Evolutionary conservation across 116 monocot genomes (phyloP).

Genomic region (Iris pallida): DNA sequence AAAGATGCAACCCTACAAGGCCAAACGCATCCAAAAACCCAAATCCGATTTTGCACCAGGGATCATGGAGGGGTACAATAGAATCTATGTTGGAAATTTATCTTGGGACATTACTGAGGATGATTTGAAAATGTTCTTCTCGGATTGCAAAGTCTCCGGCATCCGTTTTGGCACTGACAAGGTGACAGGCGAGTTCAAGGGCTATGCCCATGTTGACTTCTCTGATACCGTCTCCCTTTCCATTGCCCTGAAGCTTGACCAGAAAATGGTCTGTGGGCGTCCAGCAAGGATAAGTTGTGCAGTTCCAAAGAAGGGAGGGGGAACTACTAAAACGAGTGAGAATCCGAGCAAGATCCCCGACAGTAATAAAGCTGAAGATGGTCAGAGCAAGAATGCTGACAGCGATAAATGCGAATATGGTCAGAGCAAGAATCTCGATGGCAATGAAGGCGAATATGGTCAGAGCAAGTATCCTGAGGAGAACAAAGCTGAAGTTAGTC

Average conservation of each 20-base stretch:
- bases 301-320: conserved; percentile 43
- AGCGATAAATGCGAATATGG: neutral
- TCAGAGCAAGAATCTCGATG: too few species aligned
- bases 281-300: conserved; percentile 79
- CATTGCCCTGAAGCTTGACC: conserved; percentile 76
- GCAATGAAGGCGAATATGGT: too few species aligned
- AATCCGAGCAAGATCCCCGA: too few species aligned
- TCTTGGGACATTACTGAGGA: conserved; percentile 91
- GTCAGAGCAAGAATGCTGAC: conserved; percentile 1
- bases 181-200: conserved; percentile 80
- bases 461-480: too few species aligned
- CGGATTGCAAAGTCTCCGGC: conserved; percentile 62
- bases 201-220: conserved; percentile 94
- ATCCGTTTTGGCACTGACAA: conserved; percentile 83
- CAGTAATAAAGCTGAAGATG: too few species aligned
- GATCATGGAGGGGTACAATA: conserved; percentile 83
- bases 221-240: conserved; percentile 47
- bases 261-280: conserved; percentile 60
- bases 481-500: too few species aligned
- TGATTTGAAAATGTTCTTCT: conserved; percentile 63
- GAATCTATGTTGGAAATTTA: conserved; percentile 81
- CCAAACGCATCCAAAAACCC: conserved; percentile 15
- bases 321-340: neutral
- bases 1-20: conserved; percentile 84
- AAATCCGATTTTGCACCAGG: conserved; percentile 69